Conservation (phyloP, 331 rosid genomes). For the Dryas integrifolia region DNA sequence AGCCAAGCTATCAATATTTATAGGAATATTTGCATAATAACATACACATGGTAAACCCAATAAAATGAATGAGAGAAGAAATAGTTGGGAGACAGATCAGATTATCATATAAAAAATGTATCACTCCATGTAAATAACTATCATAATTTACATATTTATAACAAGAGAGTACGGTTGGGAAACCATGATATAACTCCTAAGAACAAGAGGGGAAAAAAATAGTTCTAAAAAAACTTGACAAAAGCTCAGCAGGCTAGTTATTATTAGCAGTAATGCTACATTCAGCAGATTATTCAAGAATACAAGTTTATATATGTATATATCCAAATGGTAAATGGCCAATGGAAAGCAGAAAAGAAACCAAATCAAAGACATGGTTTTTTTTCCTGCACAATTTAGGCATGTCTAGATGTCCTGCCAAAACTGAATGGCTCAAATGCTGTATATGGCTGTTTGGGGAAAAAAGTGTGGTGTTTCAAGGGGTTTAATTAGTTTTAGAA, state of each 20-base stretch:
- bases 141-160: background rate
- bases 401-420: background rate
- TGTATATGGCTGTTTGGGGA: background rate
- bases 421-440: background rate
- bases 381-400: background rate
- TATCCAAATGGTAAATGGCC: background rate
- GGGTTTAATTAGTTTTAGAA: background rate
- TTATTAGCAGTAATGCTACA: background rate
- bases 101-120: background rate
- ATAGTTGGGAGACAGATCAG: background rate
- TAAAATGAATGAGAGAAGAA: background rate
- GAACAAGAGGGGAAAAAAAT: background rate
- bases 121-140: background rate
- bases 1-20: background rate
- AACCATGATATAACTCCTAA: background rate
- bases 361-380: background rate
- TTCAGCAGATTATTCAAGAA: background rate
- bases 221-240: background rate
- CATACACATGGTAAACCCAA: background rate
- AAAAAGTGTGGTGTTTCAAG: background rate
- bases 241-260: background rate
- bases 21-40: background rate
- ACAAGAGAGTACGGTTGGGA: too few relatives aligned
- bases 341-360: background rate
- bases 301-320: background rate